Evolutionary conservation across 495 filamentous ascomycete species (phyloP), one percentile per base, ranked within the genome.

Genomic region (Aspergillus carlsbadensis): DNA sequence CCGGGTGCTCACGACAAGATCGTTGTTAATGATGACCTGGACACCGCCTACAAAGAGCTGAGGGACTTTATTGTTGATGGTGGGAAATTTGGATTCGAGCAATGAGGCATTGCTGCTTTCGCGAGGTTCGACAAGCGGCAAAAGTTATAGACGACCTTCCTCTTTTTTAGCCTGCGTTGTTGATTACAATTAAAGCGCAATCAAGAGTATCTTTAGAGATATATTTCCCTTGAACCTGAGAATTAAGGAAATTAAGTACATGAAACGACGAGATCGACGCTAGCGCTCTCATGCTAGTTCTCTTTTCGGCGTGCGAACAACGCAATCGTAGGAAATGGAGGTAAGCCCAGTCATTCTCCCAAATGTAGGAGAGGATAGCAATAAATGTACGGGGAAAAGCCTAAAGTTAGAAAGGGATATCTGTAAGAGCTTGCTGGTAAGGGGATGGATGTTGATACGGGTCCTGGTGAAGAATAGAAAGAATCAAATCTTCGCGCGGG

Each of bases 11-110:
- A 94, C 70, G 94, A 97, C 61, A 83, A 84, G 72, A 84, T 90
- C 51, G 85, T 98, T 57, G 86, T 96, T 33, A 98, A 98, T 65
- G 88, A 95, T 70, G 84, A 96, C 64, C 69, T 97, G 59, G 90
- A 96, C 56, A 84, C 70, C 61, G 91, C 94, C 2, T 97, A 91
- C 74, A 69, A 71, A 59, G 88, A 96, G 71, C 70, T 96, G 44
- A 84, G 86, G 69, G 82, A 82, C 45, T 96, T 80, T 70, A 70
- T 86, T 57, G 65, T 84, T 20, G 79, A 79, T 59, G 70, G 66
- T 34, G 76, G 75, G 3, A 68, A 67, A 17, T 78, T 73, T 47
- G 77, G 75, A 17, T 64, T 66, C 6, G 39, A 65, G 33, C 55
- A 67, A 64, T 69, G 35, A 63, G n/a, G 33, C 15, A 14, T 35